These are phyloP conservation scores for Gossypium armourianum DNA, from an alignment of 441 rosid genomes.

Conservation along the genomic window DNA sequence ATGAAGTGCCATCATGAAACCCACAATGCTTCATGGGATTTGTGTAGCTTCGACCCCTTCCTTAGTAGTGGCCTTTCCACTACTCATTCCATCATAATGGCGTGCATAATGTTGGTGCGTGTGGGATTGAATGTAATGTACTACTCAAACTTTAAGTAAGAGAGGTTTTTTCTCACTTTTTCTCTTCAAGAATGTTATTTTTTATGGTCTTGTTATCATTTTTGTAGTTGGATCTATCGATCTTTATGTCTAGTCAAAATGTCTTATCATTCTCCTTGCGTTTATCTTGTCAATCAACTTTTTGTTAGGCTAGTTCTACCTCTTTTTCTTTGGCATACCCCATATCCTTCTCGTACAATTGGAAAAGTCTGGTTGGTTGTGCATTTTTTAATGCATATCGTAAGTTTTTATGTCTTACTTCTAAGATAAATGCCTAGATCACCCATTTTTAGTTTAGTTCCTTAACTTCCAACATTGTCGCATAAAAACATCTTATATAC, in stretches of 20 bases:
- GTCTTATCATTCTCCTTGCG: neutral
- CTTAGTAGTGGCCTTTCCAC: neutral
- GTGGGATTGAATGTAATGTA: neutral
- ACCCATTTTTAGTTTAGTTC: neutral
- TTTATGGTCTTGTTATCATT: neutral
- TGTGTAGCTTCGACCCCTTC: neutral
- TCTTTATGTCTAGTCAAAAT: neutral
- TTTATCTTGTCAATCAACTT: neutral
- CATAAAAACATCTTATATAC: neutral
- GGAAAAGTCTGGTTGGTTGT: neutral
- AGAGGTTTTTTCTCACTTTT: neutral
- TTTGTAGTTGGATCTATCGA: neutral
- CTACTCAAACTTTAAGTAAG: neutral
- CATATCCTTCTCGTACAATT: neutral
- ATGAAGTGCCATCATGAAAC: neutral
- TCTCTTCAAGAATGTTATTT: neutral
- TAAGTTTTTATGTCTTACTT: too few species aligned
- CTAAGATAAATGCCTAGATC: neutral
- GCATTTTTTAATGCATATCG: neutral
- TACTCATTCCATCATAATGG: neutral
- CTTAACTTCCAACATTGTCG: neutral
- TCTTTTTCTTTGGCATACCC: neutral
- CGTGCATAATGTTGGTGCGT: neutral
- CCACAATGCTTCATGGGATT: neutral
- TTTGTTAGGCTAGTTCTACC: neutral